phyloP scores from a whole-genome alignment of 2,329 filamentous ascomycete genomes.

The Dichotomopilus funicola region DNA sequence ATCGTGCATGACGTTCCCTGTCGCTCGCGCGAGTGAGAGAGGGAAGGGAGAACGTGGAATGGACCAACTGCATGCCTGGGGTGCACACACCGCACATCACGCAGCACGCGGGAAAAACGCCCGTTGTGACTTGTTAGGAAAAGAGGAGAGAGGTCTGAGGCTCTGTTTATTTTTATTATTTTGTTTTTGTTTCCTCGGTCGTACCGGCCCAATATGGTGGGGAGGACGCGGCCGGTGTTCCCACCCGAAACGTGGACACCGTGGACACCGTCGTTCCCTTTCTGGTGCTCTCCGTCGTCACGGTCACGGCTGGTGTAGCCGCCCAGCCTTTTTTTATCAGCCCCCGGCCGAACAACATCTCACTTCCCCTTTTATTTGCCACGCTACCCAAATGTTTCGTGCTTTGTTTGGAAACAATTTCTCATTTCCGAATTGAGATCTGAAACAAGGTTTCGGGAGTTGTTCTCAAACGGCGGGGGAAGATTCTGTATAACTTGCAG shows the following conservation, averaged over 20 bases:
- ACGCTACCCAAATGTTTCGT: slow-evolving; percentile 4
- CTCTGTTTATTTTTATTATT: slow-evolving; percentile 1
- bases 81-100: background rate
- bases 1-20: slow-evolving; percentile 1
- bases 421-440: slow-evolving; percentile 1
- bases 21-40: background rate
- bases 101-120: background rate
- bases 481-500: slow-evolving; percentile 5
- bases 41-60: background rate
- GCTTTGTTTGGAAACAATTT: slow-evolving; percentile 11
- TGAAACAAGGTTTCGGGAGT: slow-evolving; percentile 7
- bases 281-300: background rate
- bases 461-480: background rate
- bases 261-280: background rate
- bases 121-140: background rate
- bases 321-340: slow-evolving; percentile 18
- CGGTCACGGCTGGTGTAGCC: slow-evolving; percentile 9
- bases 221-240: background rate
- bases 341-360: background rate
- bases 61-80: background rate
- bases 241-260: slow-evolving; percentile 6
- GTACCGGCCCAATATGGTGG: slow-evolving; percentile 1
- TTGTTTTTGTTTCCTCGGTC: too few relatives aligned
- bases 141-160: background rate
- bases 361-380: slow-evolving; percentile 1